Evolutionary conservation across 768 basidiomycete species (phyloP), one percentile per base, ranked within the genome.

Genomic region (Boletus coccyginus): DNA sequence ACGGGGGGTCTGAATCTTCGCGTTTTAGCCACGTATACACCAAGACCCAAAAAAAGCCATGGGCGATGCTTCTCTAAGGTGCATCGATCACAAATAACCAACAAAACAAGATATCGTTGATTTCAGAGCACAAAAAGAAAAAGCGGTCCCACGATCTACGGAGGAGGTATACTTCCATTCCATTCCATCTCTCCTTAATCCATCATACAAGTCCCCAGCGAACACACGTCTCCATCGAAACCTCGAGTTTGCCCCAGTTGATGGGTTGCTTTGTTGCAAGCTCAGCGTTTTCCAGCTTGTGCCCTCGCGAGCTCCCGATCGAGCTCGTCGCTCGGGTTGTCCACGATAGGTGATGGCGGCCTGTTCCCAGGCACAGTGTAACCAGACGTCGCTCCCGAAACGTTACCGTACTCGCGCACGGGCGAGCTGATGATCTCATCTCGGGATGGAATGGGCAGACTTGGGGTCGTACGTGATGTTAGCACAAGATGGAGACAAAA

Each of bases 271-370:
- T 9, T 11, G 11, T 35, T 40, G 7, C 17, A 12, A 9, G n/a
- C 40, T 71, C 50, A 74, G 41, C 68, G 63, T 19, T 63, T 65
- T 21, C 67, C 76, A 24, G 85, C 65, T 65, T 87, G 87, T 35
- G 88, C 84, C 50, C 83, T 82, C 12, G 88, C 89, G n/a, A 94
- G 79, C 69, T 95, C 92, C 43, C 86, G 83, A 68, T 95, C 93
- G 14, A 95, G 81, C 63, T 89, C 89, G 53, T 85, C 87, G 56
- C 88, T 90, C 8, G 92, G 92, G 64, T 94, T 86, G 61, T 94
- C 92, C 77, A 91, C 82, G 58, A 90, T 76, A 0, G 89, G 90
- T 63, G 80, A 86, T 17, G 81, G 73, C 4, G 83, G 77, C 48
- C 82, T 79, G 50, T 71, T 70, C 9, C 64, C 51, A 10, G 75